Evolutionary conservation across 352 stramenopile genomes (phyloP), one percentile per base, ranked within the genome.

Genomic region (Phytophthora niederhauseri): DNA sequence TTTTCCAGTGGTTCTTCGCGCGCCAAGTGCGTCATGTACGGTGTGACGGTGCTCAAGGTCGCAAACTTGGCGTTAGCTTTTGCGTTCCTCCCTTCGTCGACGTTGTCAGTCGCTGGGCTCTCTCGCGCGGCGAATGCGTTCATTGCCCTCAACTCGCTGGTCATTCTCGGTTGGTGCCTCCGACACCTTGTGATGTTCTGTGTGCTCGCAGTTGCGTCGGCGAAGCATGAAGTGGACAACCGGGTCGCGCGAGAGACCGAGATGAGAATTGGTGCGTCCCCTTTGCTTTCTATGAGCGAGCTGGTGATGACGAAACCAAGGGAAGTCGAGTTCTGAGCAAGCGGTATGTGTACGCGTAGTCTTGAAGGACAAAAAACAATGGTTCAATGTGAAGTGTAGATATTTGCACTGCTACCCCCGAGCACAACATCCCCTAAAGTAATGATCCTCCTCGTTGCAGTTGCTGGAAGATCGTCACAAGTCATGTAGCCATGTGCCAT

Each of bases 161-260:
- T 89, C 9, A 76, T 89, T 31, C 1, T 82, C 14, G 26, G 48
- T 3, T 89, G 78, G 78, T 85, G 83, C 28, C 15, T 84, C 8
- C 76, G 81, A 51, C 78, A 82, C n/a, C 28, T 89, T 15, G 55
- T 84, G 4, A 69, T 89, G 17, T 89, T 89, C 41, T 67, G 59
- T 19, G 67, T 54, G n/a, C 62, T 71, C 20, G 59, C 45, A 43
- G 34, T 66, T 41, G 64, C 66, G 36, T 66, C 65, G 24, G 65
- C 58, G 15, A 68, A 69, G n/a, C 36, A 51, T 15, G 60, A 73
- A 7, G 15, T 53, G 9, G 38, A 45, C 3, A 30, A 43, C 15
- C 46, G 22, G 17, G 26, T 55, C 4, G 5, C 45, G 8, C 61
- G 56, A 28, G 55, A 64, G 14, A n/a, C 20, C 20, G 36, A 36